Evolutionary conservation across 805 yeast species (phyloP), one percentile per base, ranked within the genome.

Genomic region (Lipomyces lipofer): DNA sequence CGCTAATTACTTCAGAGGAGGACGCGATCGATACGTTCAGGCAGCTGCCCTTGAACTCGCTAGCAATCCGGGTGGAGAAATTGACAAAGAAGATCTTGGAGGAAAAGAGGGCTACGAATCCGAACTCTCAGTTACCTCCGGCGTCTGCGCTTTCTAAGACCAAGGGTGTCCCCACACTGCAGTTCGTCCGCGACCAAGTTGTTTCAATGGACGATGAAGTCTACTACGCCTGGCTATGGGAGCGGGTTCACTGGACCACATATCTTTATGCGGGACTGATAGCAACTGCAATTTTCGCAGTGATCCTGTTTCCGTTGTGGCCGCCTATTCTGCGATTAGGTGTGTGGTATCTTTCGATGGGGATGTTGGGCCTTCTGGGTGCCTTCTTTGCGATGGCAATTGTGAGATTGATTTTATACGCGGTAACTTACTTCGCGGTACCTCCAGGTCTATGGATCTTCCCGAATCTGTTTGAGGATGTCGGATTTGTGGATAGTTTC

Each of bases 381-480:
- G 73, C 80, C 44, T 85, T 94, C 71, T 86, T 94, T 62, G 86
- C 72, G 19, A 70, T 87, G 63, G 96, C 97, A 1, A 77, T 94
- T 42, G 73, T 92, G 30, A 79, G 99, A 67, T 74, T 91, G 67
- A 75, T 91, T 38, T 67, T 94, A 24, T 88, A 83, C 64, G 63
- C 78, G 24, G 63, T 86, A 48, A 79, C 90, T 0, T 78, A 79
- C 60, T 73, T 84, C 45, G 71, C 80, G 1, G 73, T 78, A 52
- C 80, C 82, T 6, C 82, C 82, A 40, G 96, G 95, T n/a, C 78
- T 94, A 68, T 94, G 99, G 99, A 69, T 94, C 44, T 92, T 89
- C 78, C 99, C 99, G 52, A 92, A 92, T 68, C 76, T 94, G 67
- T 94, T 91, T 72, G 99, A 85, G 59, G 99, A 94, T 67, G 91